Base-by-base conservation (phyloP, 495 filamentous ascomycete species). In the Penicillium cosmopolitanum region DNA sequence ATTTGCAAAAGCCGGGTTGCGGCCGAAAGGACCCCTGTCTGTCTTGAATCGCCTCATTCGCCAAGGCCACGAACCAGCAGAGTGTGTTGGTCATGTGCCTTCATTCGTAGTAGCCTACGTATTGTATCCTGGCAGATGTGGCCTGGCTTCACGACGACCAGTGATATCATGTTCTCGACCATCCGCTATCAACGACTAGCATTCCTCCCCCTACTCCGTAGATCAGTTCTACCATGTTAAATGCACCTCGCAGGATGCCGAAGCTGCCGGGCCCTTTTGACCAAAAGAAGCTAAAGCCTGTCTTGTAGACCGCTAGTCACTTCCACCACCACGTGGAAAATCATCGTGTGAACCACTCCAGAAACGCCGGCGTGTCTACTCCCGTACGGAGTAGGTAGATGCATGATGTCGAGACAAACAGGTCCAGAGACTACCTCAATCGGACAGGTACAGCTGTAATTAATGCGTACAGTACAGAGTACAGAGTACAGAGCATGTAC, bases 91-190 rank as follows among this genome's bases (percentile, higher is more conserved):
- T 48, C 46, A 48, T 48, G 46, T 48, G 46, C 21, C 28, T 31
- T 7, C 28, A 5, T 31, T 6, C 5, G 6, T 31, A 31, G 23
- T 12, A 23, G 23, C 21, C 46, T 48, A 23, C 23, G 23, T 23
- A 25, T 21, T 21, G 19, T 48, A 12, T 28, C 23, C 15, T 10
- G 23, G 23, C 5, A 23, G 11, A 31, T 9, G 28, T 31, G 28
- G 28, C 28, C 28, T 31, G 42, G 42, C 16, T 16, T 16, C 7
- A 9, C 15, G 42, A 44, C 16, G 42, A 23, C 31, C 18, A 11
- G 15, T 48, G 46, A 48, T 12, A 48, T 48, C 46, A 48, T 48
- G 19, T 44, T 44, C 16, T 16, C n/a, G 9, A 19, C 42, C 42
- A 12, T 44, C 16, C 13, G 13, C 8, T 44, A 16, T 19, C 16